Base-by-base conservation (phyloP, 1,139 yeast genomes). In the Oligophagozyma castellii region DNA sequence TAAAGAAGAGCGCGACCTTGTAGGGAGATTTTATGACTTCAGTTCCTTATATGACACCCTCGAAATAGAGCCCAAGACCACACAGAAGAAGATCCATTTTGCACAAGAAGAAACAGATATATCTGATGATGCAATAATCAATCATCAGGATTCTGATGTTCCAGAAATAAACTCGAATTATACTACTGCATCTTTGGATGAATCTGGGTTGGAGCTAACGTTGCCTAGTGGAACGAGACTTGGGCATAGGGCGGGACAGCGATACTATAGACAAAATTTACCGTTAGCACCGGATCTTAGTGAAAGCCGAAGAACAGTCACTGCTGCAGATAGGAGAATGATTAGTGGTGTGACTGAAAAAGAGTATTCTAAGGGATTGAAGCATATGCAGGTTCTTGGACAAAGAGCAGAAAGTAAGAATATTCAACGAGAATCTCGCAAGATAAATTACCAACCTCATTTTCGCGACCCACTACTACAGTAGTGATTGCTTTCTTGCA, bases 1-100 rank as follows among this genome's bases (percentile, higher is more conserved):
- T 1, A 79, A 73, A 36, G 78, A 78, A 34, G 93, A 89, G 48
- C 77, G 76, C 51, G 67, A 76, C 32, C 83, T 78, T 46, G 64
- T 86, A 24, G 71, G 92, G 0, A 79, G 76, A 30, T 89, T 76
- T 48, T 89, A 89, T 50, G 96, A 89, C 54, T 89, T 84, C 56
- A 63, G 76, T 3, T 65, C 80, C 1, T 63, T 86, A 2, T 74
- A 74, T 48, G 63, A 54, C 30, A 53, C 31, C 25, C 37, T 33
- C 19, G 32, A 35, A 19, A 36, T 38, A 45, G 27, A 43, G 3
- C 51, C 38, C 8, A 30, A 42, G 6, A 38, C 14, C 43, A 29
- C 8, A 42, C n/a, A n/a, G n/a, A n/a, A n/a, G n/a, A n/a, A n/a
- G n/a, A n/a, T n/a, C n/a, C n/a, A n/a, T n/a, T n/a, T n/a, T n/a